Evolutionary conservation across 2,329 filamentous ascomycete genomes (phyloP), one percentile per base, ranked within the genome.

Genomic region (Torrubiellomyces zombiae): DNA sequence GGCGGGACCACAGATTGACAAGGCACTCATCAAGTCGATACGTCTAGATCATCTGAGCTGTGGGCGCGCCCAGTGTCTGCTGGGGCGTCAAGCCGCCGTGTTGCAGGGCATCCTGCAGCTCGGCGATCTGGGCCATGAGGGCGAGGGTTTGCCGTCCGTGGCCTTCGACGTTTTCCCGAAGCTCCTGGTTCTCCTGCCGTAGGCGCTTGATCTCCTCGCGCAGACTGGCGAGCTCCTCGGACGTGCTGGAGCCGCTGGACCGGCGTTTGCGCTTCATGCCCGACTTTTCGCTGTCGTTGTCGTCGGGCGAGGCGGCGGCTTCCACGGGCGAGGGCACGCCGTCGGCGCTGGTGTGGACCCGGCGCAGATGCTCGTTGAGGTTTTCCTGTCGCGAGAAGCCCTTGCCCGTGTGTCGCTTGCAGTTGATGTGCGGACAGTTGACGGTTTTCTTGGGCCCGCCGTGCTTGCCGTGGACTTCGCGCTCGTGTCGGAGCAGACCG

Each of bases 311-410:
- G 14, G 44, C 45, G 11, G 40, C 47, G 13, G 38, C 37, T 16
- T 51, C 45, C 23, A 44, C 45, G 31, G 32, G 52, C 5, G 53
- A 44, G 2, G 43, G 44, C 4, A 38, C 37, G 15, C 44, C 51
- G 20, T 57, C 54, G 14, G 42, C 35, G 23, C 62, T 60, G 20
- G 66, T 75, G 46, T 95, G 86, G n/a, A 91, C 80, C 14, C 86
- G 74, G 12, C 86, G 77, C 11, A 94, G 58, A 51, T 95, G 86
- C 52, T 95, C 86, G 44, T 86, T 83, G 4, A 94, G 61, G 40
- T 95, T 95, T 53, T 95, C 86, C 43, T 85, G 79, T 24, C 86
- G 72, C 7, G 85, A 91, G 48, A 95, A 95, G 13, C 83, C 83
- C 41, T 82, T 80, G 33, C 82, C 85, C 0, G 70, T 74, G 42